phyloP scores from a whole-genome alignment of 129 eudicot species.

The Flaveria linearis region DNA sequence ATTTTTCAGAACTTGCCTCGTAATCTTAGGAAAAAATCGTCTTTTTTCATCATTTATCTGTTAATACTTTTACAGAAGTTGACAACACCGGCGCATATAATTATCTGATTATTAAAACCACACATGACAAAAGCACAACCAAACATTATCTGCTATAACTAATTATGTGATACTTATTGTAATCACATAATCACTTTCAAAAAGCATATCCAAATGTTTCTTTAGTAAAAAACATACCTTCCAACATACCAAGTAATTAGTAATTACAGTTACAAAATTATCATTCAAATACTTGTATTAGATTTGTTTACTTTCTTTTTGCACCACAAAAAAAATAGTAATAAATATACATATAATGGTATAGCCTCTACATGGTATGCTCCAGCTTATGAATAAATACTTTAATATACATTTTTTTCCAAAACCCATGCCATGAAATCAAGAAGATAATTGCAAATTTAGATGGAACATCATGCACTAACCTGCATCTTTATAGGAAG shows the following conservation, averaged over 20 bases:
- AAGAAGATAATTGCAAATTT: conserved; percentile 4
- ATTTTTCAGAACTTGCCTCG: no score
- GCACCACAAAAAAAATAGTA: background rate
- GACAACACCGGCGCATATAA: no score
- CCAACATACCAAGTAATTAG: background rate
- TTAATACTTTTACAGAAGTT: background rate
- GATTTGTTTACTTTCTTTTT: no score
- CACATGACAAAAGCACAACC: conserved; percentile 3
- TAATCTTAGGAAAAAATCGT: no score
- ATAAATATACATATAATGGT: background rate
- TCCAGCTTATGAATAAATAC: no score
- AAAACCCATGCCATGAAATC: background rate
- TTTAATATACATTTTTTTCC: background rate
- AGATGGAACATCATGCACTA: conserved; percentile 8
- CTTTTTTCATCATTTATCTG: no score
- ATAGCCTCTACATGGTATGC: background rate
- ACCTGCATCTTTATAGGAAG: conserved; percentile 66
- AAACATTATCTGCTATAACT: background rate
- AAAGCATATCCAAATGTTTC: no score
- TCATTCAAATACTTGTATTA: background rate
- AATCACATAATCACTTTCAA: background rate
- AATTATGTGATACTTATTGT: background rate
- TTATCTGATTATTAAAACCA: background rate
- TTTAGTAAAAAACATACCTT: no score
- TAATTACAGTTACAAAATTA: background rate